Evolutionary conservation across 2,329 filamentous ascomycete genomes (phyloP).

Genomic region (Lasiodiplodia citricola): DNA sequence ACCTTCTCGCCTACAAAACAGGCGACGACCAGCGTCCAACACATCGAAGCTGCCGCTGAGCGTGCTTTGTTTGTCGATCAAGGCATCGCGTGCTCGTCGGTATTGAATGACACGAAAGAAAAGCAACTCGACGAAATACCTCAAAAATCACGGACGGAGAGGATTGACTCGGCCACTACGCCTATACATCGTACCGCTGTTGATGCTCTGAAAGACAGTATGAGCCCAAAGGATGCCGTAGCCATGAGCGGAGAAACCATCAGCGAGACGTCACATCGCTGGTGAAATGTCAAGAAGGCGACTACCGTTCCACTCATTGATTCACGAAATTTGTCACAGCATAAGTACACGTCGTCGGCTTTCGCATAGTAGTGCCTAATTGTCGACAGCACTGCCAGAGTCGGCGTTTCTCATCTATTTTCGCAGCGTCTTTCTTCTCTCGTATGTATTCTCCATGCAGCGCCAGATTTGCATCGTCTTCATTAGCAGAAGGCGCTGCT

Average conservation of each 20-base stretch:
- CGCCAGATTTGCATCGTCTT: not conserved
- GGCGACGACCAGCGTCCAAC: constrained; percentile 22
- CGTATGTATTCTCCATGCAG: not conserved
- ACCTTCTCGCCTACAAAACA: constrained; percentile 15
- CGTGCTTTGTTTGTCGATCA: not conserved
- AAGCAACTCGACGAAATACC: not conserved
- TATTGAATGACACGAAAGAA: no score
- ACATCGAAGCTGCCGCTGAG: constrained; percentile 3
- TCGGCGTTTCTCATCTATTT: not conserved
- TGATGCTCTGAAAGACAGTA: constrained; percentile 1
- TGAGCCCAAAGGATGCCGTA: not conserved
- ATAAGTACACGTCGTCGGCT: not conserved
- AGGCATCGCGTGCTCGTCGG: not conserved
- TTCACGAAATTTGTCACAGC: not conserved
- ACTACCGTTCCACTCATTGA: not conserved
- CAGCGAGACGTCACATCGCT: not conserved
- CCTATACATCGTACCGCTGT: not conserved
- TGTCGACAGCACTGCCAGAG: not conserved
- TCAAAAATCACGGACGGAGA: not conserved
- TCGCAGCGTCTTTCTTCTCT: not conserved
- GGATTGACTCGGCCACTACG: not conserved
- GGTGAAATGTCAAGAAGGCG: not conserved
- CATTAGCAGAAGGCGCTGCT: not conserved
- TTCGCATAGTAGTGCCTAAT: not conserved
- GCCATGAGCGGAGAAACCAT: not conserved